Evolutionary conservation across 2,329 filamentous ascomycete genomes (phyloP).

Genomic region (Neonectria punicea): DNA sequence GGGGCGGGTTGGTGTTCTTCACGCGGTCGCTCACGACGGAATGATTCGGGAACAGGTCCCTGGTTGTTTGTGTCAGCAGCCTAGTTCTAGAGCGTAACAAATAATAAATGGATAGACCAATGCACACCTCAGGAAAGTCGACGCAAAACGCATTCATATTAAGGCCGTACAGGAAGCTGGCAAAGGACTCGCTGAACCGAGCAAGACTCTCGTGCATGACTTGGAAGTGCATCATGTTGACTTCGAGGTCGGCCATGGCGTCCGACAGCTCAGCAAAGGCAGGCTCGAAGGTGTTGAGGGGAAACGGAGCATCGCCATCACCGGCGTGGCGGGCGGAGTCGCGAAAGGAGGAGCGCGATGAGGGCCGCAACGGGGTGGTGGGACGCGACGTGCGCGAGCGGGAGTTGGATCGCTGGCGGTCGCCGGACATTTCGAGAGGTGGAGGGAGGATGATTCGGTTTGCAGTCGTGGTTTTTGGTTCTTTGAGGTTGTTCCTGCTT

Average conservation of each 20-base stretch:
- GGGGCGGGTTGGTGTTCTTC: constrained; percentile 56
- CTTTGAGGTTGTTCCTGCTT: neutral
- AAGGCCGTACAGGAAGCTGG: constrained; percentile 91
- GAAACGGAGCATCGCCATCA: constrained; percentile 66
- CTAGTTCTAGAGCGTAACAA: neutral
- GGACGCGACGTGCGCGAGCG: constrained; percentile 77
- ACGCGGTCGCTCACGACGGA: constrained; percentile 71
- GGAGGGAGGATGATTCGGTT: too few relatives aligned
- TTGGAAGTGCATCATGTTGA: constrained; percentile 97
- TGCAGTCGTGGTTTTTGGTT: neutral
- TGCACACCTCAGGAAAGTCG: constrained; percentile 87
- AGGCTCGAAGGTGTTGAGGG: constrained; percentile 85
- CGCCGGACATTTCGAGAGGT: constrained; percentile 40
- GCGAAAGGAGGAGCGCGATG: constrained; percentile 88
- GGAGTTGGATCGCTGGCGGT: constrained; percentile 62
- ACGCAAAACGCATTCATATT: constrained; percentile 99
- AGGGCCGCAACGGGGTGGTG: constrained; percentile 90
- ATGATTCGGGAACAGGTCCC: constrained; percentile 87
- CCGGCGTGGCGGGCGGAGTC: constrained; percentile 72
- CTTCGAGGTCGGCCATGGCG: constrained; percentile 93
- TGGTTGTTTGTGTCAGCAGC: constrained; percentile 48
- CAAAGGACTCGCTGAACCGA: constrained; percentile 95
- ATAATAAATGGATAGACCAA: neutral
- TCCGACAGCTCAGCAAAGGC: constrained; percentile 94
- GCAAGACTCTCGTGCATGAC: constrained; percentile 95